Evolutionary conservation across 768 basidiomycete species (phyloP).

Genomic region (Lentinula detonsa): DNA sequence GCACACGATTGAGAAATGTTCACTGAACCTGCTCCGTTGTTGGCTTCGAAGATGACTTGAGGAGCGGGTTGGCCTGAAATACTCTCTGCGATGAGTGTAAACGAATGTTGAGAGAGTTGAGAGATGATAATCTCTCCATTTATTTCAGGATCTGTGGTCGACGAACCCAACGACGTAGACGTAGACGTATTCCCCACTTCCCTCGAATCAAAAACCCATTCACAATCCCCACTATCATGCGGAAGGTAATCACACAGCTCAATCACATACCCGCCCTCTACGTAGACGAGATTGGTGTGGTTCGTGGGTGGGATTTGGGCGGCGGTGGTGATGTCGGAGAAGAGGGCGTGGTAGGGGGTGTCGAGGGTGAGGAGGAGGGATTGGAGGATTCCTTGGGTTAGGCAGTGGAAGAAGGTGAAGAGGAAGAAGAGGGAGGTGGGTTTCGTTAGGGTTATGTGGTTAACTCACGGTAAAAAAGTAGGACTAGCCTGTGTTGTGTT

Average conservation of each 20-base stretch:
- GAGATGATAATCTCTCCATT: neutral
- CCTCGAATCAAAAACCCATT: conserved; percentile 22
- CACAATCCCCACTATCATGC: conserved; percentile 23
- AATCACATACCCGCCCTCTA: conserved; percentile 21
- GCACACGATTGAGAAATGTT: conserved; percentile 33
- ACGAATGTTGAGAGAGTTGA: too few relatives aligned
- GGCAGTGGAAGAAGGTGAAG: conserved; percentile 43
- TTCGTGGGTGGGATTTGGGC: conserved; percentile 29
- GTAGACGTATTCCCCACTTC: too few relatives aligned
- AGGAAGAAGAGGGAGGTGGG: conserved; percentile 40
- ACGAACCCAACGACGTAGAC: too few relatives aligned
- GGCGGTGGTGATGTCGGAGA: conserved; percentile 28
- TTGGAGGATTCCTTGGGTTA: conserved; percentile 46
- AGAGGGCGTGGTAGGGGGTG: conserved; percentile 27
- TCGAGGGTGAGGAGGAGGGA: conserved; percentile 43
- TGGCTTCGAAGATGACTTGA: neutral
- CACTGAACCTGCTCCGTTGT: conserved; percentile 4
- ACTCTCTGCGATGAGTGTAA: neutral
- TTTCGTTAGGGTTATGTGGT: conserved; percentile 21
- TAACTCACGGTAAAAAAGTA: too few relatives aligned
- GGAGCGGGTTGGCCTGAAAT: too few relatives aligned
- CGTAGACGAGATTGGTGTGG: conserved; percentile 27
- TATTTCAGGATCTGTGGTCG: neutral
- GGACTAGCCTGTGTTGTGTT: too few relatives aligned
- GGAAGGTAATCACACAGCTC: conserved; percentile 44